Conservation (phyloP, 805 yeast genomes). For the Hanseniaspora lachancei region DNA sequence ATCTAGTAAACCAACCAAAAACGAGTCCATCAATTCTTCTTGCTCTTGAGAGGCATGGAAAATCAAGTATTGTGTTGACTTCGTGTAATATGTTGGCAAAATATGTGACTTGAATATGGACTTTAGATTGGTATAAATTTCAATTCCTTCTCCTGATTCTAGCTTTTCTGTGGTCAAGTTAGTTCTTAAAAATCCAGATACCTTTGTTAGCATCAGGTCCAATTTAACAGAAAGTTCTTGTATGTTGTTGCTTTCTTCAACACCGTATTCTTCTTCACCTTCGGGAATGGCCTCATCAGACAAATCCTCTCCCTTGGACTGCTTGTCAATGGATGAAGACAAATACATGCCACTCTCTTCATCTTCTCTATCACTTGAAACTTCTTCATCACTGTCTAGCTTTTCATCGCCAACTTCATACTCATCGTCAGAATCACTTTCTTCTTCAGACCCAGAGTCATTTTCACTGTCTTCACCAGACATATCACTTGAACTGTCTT, state of each 20-base stretch:
- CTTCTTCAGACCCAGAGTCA: constrained; percentile 25
- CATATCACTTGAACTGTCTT: constrained; percentile 23
- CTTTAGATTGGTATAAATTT: constrained; percentile 57
- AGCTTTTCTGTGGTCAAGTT: constrained; percentile 40
- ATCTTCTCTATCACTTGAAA: constrained; percentile 14
- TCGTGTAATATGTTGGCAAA: constrained; percentile 83
- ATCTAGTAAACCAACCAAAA: constrained; percentile 67
- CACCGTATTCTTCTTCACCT: constrained; percentile 36
- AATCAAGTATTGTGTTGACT: constrained; percentile 71
- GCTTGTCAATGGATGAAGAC: not conserved
- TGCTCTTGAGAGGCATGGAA: constrained; percentile 73
- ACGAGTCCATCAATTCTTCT: constrained; percentile 73
- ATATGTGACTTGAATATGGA: constrained; percentile 70
- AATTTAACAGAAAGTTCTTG: constrained; percentile 49
- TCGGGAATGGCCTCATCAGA: constrained; percentile 21
- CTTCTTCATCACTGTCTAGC: constrained; percentile 4
- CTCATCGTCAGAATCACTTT: constrained; percentile 17
- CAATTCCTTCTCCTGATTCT: constrained; percentile 50
- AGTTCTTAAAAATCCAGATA: constrained; percentile 39
- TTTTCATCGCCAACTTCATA: constrained; percentile 13
- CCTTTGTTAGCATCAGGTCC: constrained; percentile 50
- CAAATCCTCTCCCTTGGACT: not conserved
- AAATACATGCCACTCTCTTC: constrained; percentile 20
- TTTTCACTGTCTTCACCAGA: constrained; percentile 27
- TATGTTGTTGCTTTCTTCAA: constrained; percentile 37